Percentiles rank a stretch among this genome's conserved stretches.
phyloP scores from a whole-genome alignment of 1,284 basidiomycete genomes.

The Ceratobasidium sp. region DNA sequence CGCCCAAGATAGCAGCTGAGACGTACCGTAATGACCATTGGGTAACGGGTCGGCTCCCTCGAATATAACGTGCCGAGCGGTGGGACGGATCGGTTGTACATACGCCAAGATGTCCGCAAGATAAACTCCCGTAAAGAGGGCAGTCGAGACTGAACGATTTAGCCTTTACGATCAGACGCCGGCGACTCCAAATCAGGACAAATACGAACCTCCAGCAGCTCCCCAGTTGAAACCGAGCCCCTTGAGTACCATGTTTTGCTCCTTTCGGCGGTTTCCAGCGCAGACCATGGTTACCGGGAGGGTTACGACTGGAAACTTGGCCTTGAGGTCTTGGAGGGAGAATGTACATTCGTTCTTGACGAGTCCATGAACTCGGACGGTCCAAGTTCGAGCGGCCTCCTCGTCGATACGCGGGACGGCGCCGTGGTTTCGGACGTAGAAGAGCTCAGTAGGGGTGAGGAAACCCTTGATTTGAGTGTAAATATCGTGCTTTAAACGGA shows the following conservation, averaged over 20 bases:
- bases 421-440: slow-evolving; percentile 77
- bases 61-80: slow-evolving; percentile 70
- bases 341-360: slow-evolving; percentile 61
- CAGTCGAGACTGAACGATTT: slow-evolving; percentile 63
- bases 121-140: slow-evolving; percentile 75
- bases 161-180: neutral
- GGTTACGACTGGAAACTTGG: slow-evolving; percentile 67
- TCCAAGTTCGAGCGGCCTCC: slow-evolving; percentile 63
- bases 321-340: slow-evolving; percentile 63
- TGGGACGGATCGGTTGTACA: slow-evolving; percentile 60
- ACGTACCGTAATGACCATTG: slow-evolving; percentile 76
- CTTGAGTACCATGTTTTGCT: slow-evolving; percentile 76
- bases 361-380: slow-evolving; percentile 66
- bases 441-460: slow-evolving; percentile 72
- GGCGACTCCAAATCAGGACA: neutral
- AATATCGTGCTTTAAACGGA: neutral
- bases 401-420: slow-evolving; percentile 67
- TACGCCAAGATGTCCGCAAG: slow-evolving; percentile 69
- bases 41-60: slow-evolving; percentile 73
- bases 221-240: slow-evolving; percentile 74
- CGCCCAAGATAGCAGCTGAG: slow-evolving; percentile 67
- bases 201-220: slow-evolving; percentile 57
- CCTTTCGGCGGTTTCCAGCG: slow-evolving; percentile 76
- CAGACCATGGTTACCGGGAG: slow-evolving; percentile 76
- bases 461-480: slow-evolving; percentile 61